Conservation (phyloP, 2,329 filamentous ascomycete genomes). For the Cercospora nicotianae region DNA sequence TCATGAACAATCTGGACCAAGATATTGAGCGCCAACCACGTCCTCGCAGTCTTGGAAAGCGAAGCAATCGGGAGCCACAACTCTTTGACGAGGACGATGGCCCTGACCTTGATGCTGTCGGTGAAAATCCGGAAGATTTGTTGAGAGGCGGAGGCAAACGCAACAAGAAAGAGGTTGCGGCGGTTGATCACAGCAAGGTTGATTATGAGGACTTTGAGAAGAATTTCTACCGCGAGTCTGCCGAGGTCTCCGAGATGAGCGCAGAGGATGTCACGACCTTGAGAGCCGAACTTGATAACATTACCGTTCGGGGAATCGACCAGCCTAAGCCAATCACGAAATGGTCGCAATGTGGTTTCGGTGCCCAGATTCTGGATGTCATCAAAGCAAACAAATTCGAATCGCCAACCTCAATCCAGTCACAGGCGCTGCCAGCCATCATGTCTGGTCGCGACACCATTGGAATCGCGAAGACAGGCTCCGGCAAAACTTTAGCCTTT, state of each 20-base stretch:
- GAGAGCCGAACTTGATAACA: constrained; percentile 85
- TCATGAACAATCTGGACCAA: constrained; percentile 74
- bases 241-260: constrained; percentile 77
- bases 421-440: constrained; percentile 89
- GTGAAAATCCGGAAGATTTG: constrained; percentile 64
- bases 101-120: constrained; percentile 61
- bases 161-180: constrained; percentile 95
- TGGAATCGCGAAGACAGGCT: constrained; percentile 95
- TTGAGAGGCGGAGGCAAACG: constrained; percentile 60
- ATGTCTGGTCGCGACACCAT: constrained; percentile 97
- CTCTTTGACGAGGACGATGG: constrained; percentile 85
- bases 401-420: constrained; percentile 88
- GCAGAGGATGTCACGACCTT: constrained; percentile 80
- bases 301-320: constrained; percentile 86
- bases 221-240: constrained; percentile 90
- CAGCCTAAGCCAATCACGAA: constrained; percentile 92
- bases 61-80: constrained; percentile 68
- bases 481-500: constrained; percentile 95
- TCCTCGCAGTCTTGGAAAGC: constrained; percentile 43
- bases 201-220: constrained; percentile 85
- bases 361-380: constrained; percentile 81
- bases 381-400: constrained; percentile 80
- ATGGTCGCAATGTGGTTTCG: constrained; percentile 93
- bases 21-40: constrained; percentile 43
- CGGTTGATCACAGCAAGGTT: constrained; percentile 81